A percentile compares a stretch with the other conserved stretches of the same genome.
Conservation (phyloP, 169 alveolate species). For the Plasmodium billcollinsi region DNA sequence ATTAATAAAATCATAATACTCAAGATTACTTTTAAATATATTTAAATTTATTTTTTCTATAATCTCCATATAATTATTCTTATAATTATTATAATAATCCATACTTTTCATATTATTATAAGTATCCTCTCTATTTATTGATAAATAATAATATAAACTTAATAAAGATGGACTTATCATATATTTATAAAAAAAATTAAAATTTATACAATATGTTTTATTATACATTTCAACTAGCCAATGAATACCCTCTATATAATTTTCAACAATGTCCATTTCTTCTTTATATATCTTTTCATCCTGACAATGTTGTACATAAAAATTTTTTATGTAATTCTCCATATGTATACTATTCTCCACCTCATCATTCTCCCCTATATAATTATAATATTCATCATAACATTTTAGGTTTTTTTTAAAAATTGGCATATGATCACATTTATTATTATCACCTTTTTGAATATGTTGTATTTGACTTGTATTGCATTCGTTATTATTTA, state of each 20-base stretch:
- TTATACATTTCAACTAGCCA: conserved; percentile 77
- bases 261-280: conserved; percentile 58
- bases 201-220: conserved; percentile 65
- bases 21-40: conserved; percentile 57
- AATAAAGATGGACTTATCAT: conserved; percentile 48
- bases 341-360: neutral
- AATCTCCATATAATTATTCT: conserved; percentile 1
- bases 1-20: conserved; percentile 56
- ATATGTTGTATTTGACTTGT: neutral
- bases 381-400: too few relatives aligned
- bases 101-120: too few relatives aligned
- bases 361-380: neutral
- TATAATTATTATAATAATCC: neutral
- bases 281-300: conserved; percentile 36
- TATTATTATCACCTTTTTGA: neutral
- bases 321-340: conserved; percentile 15
- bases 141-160: conserved; percentile 61
- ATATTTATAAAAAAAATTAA: conserved; percentile 73
- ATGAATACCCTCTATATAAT: conserved; percentile 62
- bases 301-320: conserved; percentile 34
- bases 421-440: neutral
- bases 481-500: neutral
- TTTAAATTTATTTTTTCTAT: conserved; percentile 46
- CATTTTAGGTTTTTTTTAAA: too few relatives aligned
- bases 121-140: neutral